phyloP scores from a whole-genome alignment of 768 basidiomycete genomes.

The Suillus variegatus region DNA sequence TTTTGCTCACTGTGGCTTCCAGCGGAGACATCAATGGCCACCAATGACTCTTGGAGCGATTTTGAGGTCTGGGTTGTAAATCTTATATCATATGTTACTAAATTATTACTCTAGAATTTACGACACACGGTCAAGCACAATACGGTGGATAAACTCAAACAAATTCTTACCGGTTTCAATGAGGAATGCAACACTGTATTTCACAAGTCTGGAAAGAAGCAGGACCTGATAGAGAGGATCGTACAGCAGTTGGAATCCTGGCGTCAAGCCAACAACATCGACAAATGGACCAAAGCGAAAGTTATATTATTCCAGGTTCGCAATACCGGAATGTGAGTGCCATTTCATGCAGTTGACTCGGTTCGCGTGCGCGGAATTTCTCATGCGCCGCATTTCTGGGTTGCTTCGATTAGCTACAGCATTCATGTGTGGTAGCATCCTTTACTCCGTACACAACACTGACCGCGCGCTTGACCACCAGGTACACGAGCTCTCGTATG shows the following conservation, averaged over 20 bases:
- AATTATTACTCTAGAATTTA: slow-evolving; percentile 50
- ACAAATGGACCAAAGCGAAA: slow-evolving; percentile 72
- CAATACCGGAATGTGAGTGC: slow-evolving; percentile 63
- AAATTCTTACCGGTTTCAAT: slow-evolving; percentile 76
- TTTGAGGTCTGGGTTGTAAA: slow-evolving; percentile 58
- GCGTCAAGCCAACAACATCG: slow-evolving; percentile 54
- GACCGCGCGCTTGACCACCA: slow-evolving; percentile 18
- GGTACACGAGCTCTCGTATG: slow-evolving; percentile 30
- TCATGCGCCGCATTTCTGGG: slow-evolving; percentile 13
- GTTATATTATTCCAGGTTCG: slow-evolving; percentile 68
- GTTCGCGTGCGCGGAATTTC: slow-evolving; percentile 12
- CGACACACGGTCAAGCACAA: slow-evolving; percentile 72
- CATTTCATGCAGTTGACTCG: slow-evolving; percentile 11
- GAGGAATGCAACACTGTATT: slow-evolving; percentile 72
- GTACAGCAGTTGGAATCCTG: slow-evolving; percentile 58
- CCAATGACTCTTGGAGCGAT: slow-evolving; percentile 63
- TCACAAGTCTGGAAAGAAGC: slow-evolving; percentile 81
- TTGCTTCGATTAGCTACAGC: slow-evolving; percentile 5
- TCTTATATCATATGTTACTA: slow-evolving; percentile 17
- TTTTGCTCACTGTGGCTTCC: slow-evolving; percentile 9
- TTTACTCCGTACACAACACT: slow-evolving; percentile 11
- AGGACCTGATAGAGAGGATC: slow-evolving; percentile 83
- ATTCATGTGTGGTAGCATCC: slow-evolving; percentile 10
- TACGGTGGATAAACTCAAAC: slow-evolving; percentile 85
- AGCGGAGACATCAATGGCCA: slow-evolving; percentile 51